Base-by-base conservation (phyloP, 345 rosid species). In the Boechera stricta region DNA sequence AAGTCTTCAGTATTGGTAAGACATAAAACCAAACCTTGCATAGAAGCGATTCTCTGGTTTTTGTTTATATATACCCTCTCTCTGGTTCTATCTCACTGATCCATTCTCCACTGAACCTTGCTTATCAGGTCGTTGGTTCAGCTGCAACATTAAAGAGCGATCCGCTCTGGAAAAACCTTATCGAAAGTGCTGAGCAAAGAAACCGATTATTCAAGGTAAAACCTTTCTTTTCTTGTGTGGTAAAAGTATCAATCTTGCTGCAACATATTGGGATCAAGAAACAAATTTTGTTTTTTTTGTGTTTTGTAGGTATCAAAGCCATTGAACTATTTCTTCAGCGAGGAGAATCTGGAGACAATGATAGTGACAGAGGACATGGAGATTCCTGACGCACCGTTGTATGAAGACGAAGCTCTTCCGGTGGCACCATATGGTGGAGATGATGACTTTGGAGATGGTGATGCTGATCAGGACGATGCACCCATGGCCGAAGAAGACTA, bases 1-100 rank as follows among this genome's bases (percentile, higher is more conserved):
- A 95, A 92, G 83, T 91, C 98, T 52, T 86, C 96, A 67, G 90
- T 95, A 24, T 86, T 95, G 92, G 99, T 95, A 84, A 71, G 85
- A 26, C 10, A 64, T 15, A 32, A 45, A 56, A 28, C 31, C 6
- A 68, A 44, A 33, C 12, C 9, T 39, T 32, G 38, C 13, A 39
- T 13, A 47, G 32, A 72, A 7, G 58, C 47, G n/a, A 7, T 10
- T 60, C 33, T n/a, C 33, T 10, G 10, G 42, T 48, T 16, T 63
- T 28, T 49, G 39, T 31, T 5, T 38, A 42, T 64, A 36, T 12
- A 36, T 12, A n/a, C 8, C 3, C 6, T 73, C 9, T 59, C 64
- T 51, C 3, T 66, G 42, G 26, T 47, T 49, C 10, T 57, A n/a
- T 73, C 56, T 31, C 54, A 56, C 41, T 57, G 54, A 36, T 28